Evolutionary conservation across 2,329 filamentous ascomycete species (phyloP).

Genomic region (Fusarium buxicola): DNA sequence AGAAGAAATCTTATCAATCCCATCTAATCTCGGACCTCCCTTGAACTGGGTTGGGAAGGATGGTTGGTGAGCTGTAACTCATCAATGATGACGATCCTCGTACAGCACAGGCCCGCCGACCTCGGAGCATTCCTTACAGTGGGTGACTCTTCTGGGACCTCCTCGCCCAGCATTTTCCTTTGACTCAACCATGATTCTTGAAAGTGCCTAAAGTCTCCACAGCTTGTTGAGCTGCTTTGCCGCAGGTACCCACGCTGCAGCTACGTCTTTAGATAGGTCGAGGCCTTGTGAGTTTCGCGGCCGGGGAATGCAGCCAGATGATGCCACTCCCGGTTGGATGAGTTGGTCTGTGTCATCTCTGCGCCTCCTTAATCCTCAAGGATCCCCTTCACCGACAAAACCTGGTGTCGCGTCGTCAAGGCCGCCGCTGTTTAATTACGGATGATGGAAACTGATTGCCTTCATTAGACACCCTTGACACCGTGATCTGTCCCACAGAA

Average conservation of each 20-base stretch:
- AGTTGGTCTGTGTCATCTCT: conserved; percentile 24
- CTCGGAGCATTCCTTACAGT: conserved; percentile 26
- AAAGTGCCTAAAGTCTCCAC: conserved; percentile 13
- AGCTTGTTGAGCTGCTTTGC: conserved; percentile 14
- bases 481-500: conserved; percentile 15
- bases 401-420: conserved; percentile 1
- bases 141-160: not conserved
- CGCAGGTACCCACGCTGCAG: conserved; percentile 14
- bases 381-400: conserved; percentile 37
- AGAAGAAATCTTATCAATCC: conserved; percentile 45
- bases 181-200: conserved; percentile 8
- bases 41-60: conserved; percentile 12
- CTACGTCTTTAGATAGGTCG: not conserved
- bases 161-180: conserved; percentile 18
- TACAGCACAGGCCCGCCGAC: conserved; percentile 27
- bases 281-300: conserved; percentile 9
- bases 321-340: conserved; percentile 15
- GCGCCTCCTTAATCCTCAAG: conserved; percentile 23
- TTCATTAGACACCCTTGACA: conserved; percentile 1
- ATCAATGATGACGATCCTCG: conserved; percentile 8
- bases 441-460: conserved; percentile 24
- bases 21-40: conserved; percentile 45
- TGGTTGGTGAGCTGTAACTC: conserved; percentile 19
- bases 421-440: conserved; percentile 7
- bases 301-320: conserved; percentile 19